phyloP scores from a whole-genome alignment of 805 yeast genomes.

The Ogataea sp. region DNA sequence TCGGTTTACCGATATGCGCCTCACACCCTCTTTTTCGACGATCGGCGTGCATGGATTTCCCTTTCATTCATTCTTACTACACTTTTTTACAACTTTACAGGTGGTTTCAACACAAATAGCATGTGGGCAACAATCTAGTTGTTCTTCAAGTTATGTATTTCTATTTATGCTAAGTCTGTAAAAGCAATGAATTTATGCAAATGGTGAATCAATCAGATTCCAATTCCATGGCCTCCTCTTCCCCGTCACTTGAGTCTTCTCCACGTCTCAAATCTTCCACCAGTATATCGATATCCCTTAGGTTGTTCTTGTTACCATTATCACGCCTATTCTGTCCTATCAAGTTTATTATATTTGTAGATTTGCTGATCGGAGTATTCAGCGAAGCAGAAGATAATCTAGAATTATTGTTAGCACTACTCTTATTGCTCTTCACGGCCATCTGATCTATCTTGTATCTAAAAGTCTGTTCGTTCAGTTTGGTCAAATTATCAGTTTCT shows the following conservation, averaged over 20 bases:
- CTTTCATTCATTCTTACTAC: too few species aligned
- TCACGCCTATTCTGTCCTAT: constrained; percentile 17
- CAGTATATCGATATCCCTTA: constrained; percentile 23
- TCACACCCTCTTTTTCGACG: too few species aligned
- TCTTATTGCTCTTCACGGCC: too few species aligned
- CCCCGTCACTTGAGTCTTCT: constrained; percentile 31
- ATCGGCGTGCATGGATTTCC: too few species aligned
- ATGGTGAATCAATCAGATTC: constrained; percentile 34
- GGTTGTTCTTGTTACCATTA: neutral
- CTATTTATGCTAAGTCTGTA: too few species aligned
- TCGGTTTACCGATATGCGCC: neutral
- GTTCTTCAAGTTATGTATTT: too few species aligned
- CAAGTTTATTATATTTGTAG: constrained; percentile 13
- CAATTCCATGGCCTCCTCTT: constrained; percentile 48
- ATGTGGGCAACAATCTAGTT: too few species aligned
- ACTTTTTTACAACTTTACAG: too few species aligned
- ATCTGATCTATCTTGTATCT: too few species aligned
- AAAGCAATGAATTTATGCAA: neutral
- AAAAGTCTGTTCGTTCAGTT: neutral
- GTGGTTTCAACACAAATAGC: too few species aligned
- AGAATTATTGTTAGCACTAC: too few species aligned
- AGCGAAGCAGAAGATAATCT: neutral
- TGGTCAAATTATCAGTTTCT: neutral
- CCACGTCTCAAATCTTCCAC: constrained; percentile 37
- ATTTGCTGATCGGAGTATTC: constrained; percentile 16